Percentiles rank a stretch among this genome's conserved stretches.
phyloP scores from a whole-genome alignment of 2,329 filamentous ascomycete genomes.

The Aspergillus thermomutatus region DNA sequence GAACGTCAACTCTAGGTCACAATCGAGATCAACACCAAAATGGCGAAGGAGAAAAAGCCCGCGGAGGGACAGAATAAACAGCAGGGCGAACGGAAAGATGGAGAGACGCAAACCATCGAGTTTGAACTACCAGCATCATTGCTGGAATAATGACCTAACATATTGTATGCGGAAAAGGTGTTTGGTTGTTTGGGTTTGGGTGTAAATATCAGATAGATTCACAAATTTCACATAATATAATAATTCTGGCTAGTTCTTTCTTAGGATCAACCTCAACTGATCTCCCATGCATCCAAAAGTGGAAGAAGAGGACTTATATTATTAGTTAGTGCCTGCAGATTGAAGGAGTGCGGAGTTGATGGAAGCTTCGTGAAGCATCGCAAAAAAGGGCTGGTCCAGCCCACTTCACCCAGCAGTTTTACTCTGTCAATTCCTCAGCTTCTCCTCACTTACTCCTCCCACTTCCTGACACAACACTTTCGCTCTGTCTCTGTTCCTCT shows the following conservation, averaged over 20 bases:
- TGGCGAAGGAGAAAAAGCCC: slow-evolving; percentile 34
- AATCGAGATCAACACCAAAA: slow-evolving; percentile 46
- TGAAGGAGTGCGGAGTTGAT: slow-evolving; percentile 16
- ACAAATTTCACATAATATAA: slow-evolving; percentile 1
- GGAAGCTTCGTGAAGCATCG: slow-evolving; percentile 42
- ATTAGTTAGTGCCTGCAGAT: neutral
- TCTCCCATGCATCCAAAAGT: neutral
- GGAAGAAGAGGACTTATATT: neutral
- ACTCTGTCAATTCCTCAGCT: neutral
- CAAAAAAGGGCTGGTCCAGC: slow-evolving; percentile 9
- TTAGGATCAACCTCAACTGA: neutral
- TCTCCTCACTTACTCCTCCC: neutral
- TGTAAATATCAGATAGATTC: slow-evolving; percentile 5
- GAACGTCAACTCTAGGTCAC: slow-evolving; percentile 32
- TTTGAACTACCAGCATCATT: slow-evolving; percentile 22
- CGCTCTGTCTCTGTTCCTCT: neutral
- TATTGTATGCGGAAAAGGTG: neutral
- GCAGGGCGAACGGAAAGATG: slow-evolving; percentile 5
- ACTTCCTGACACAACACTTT: neutral
- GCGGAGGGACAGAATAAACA: slow-evolving; percentile 7
- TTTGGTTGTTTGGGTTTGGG: neutral
- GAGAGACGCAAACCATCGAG: slow-evolving; percentile 10
- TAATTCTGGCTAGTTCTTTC: neutral
- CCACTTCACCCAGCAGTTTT: slow-evolving; percentile 5
- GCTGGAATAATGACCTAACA: slow-evolving; percentile 14